These are phyloP conservation scores for Aspergillus phoenicis DNA, from an alignment of 2,329 filamentous ascomycete genomes.

Conservation along the genomic window DNA sequence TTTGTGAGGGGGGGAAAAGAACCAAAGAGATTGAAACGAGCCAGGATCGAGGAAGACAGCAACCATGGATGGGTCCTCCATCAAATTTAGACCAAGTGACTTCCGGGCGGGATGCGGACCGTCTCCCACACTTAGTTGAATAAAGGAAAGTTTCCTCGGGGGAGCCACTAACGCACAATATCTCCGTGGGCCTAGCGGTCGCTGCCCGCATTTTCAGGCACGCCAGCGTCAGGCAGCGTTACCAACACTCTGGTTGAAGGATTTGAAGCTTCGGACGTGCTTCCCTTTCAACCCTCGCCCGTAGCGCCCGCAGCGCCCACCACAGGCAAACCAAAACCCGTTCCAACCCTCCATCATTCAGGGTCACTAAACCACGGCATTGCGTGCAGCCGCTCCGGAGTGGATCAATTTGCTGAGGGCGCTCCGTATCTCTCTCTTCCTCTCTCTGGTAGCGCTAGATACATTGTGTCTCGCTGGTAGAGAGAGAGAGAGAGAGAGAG, in stretches of 20 bases:
- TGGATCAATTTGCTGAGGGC: conserved; percentile 10
- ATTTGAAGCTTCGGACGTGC: conserved; percentile 22
- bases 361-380: conserved; percentile 12
- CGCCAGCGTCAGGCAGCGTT: conserved; percentile 12
- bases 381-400: conserved; percentile 23
- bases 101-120: conserved; percentile 30
- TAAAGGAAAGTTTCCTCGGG: conserved; percentile 12
- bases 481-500: too few relatives aligned
- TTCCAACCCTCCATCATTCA: conserved; percentile 12
- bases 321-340: conserved; percentile 12
- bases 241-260: conserved; percentile 26
- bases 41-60: neutral
- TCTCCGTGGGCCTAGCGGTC: conserved; percentile 9
- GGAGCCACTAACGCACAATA: conserved; percentile 14
- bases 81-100: conserved; percentile 17
- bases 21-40: neutral
- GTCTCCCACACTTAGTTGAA: conserved; percentile 22
- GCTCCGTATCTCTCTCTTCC: conserved; percentile 1
- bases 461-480: too few relatives aligned
- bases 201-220: conserved; percentile 17
- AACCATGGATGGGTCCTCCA: conserved; percentile 6
- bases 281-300: conserved; percentile 16
- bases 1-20: neutral
- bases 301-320: conserved; percentile 22
- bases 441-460: too few relatives aligned